Conservation (phyloP, 1,139 yeast genomes). For the Kodamaea anthophila region DNA sequence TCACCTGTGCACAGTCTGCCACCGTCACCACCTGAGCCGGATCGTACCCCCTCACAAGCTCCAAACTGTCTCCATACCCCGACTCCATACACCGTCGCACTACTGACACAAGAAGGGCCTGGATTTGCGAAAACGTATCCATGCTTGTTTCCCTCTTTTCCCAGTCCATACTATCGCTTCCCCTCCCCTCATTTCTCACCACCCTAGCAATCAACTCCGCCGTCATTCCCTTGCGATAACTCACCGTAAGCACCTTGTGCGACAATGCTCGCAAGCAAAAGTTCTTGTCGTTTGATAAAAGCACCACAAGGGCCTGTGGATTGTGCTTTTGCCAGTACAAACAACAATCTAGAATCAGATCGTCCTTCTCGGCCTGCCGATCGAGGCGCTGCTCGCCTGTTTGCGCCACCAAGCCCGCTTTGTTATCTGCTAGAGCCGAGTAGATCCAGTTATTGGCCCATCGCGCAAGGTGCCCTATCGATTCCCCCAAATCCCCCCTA, state of each 20-base stretch:
- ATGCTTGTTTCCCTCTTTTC: not conserved
- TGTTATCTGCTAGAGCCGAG: slow-evolving; percentile 46
- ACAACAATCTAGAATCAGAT: slow-evolving; percentile 83
- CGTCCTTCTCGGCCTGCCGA: slow-evolving; percentile 52
- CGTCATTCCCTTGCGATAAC: slow-evolving; percentile 54
- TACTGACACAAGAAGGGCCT: slow-evolving; percentile 36
- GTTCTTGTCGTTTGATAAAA: slow-evolving; percentile 78
- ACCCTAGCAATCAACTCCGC: slow-evolving; percentile 52
- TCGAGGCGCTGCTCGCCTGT: slow-evolving; percentile 47
- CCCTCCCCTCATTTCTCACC: slow-evolving; percentile 37
- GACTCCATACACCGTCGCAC: slow-evolving; percentile 48
- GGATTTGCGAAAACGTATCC: slow-evolving; percentile 29
- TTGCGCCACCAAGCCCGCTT: slow-evolving; percentile 60
- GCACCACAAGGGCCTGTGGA: slow-evolving; percentile 46
- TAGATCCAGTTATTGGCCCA: slow-evolving; percentile 79
- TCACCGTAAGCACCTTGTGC: slow-evolving; percentile 62
- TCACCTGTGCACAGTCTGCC: slow-evolving; percentile 34
- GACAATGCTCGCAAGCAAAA: slow-evolving; percentile 71
- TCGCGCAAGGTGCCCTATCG: slow-evolving; percentile 58
- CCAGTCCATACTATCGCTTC: slow-evolving; percentile 14
- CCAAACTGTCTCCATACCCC: slow-evolving; percentile 55
- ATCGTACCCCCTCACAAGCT: slow-evolving; percentile 42
- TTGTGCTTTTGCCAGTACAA: slow-evolving; percentile 46
- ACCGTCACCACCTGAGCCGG: slow-evolving; percentile 27
- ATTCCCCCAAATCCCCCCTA: slow-evolving; percentile 16